A percentile compares a stretch with the other conserved stretches of the same genome.
phyloP scores from a whole-genome alignment of 1,139 yeast genomes.

The Saccharomycopsis crataegensis region DNA sequence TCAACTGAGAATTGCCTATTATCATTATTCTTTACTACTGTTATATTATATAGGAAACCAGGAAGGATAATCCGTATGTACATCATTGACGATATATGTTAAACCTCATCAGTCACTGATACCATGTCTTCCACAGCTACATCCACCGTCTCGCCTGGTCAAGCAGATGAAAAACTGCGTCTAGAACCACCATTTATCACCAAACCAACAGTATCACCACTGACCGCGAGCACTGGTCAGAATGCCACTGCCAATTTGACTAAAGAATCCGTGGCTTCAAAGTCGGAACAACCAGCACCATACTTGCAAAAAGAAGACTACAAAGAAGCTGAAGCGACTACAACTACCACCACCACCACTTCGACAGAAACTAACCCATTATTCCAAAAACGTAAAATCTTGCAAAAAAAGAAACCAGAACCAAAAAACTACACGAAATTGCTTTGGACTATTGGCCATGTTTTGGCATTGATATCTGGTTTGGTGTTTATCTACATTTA shows the following conservation, averaged over 20 bases:
- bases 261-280: neutral
- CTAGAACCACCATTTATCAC: too few relatives aligned
- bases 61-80: neutral
- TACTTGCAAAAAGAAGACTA: neutral
- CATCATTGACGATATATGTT: neutral
- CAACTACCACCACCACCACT: neutral
- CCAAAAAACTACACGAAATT: slow-evolving; percentile 39
- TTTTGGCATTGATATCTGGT: slow-evolving; percentile 43
- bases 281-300: neutral
- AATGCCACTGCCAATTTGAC: neutral
- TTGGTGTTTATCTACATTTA: slow-evolving; percentile 41
- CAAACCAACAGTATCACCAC: too few relatives aligned
- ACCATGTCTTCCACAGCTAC: too few relatives aligned
- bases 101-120: too few relatives aligned
- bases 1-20: too few relatives aligned
- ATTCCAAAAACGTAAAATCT: slow-evolving; percentile 21
- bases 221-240: too few relatives aligned
- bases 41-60: too few relatives aligned
- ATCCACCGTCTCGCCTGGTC: too few relatives aligned
- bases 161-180: too few relatives aligned
- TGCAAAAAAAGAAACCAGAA: slow-evolving; percentile 33
- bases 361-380: neutral
- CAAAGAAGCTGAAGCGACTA: neutral
- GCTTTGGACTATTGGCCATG: slow-evolving; percentile 61
- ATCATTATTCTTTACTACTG: too few relatives aligned